Base-by-base conservation (phyloP, 2,329 filamentous ascomycete species). In the Alternaria incomplexa region DNA sequence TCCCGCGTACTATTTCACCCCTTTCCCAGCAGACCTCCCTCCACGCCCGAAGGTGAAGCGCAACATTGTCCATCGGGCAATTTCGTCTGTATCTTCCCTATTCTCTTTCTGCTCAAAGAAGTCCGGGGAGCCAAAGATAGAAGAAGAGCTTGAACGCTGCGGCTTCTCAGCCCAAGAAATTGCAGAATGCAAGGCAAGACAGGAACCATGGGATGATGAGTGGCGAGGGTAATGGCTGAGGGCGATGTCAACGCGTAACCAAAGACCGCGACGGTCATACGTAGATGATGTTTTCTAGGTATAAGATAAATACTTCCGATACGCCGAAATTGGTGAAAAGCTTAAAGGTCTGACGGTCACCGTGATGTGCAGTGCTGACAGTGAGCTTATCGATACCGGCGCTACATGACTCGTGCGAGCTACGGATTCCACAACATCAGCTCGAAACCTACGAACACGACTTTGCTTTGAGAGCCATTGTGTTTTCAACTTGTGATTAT, bases 371-470 rank as follows among this genome's bases (percentile, higher is more conserved):
- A 20, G 5, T 20, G 30, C 26, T 9, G 20, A 51, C 47, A 22
- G n/a, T 22, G 13, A 11, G n/a, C 57, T 61, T 53, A 62, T 62
- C 59, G 55, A 45, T 52, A 46, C 22, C 23, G 15, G 30, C 17
- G 26, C 11, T 11, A 8, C 43, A 58, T 62, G 59, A 62, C 54
- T 62, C 59, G 59, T 28, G 28, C 6, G n/a, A 53, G n/a, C 17
- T 47, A 40, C 2, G 22, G 36, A 12, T 44, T 7, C 45, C 28
- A 26, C 12, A 12, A 22, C 12, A 10, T 11, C 10, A 52, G 12
- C 47, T 32, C 23, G 8, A 40, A 20, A 8, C 11, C 12, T 3
- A 12, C 22, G 15, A 53, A 52, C 26, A 23, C 30, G 6, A 17
- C 22, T 40, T 23, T 9, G 51, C 32, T 4, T 17, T 22, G 2